These are phyloP conservation scores for Tuber indicum DNA, from an alignment of 495 filamentous ascomycete genomes.

Conservation along the genomic window DNA sequence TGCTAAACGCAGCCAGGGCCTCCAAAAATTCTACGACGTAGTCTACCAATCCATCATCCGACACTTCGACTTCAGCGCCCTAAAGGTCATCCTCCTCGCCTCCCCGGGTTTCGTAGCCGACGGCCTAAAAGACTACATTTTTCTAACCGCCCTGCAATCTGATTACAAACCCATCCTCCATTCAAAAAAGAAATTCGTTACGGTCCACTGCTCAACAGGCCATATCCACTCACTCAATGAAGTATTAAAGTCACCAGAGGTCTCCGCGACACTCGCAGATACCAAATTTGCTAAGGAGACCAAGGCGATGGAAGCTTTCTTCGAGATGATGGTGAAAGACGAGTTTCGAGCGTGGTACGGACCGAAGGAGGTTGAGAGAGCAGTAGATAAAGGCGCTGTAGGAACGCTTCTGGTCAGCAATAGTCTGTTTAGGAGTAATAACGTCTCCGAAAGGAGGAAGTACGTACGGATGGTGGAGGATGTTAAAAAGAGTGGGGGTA, in stretches of 20 bases:
- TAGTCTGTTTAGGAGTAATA: slow-evolving; percentile 73
- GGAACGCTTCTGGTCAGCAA: slow-evolving; percentile 81
- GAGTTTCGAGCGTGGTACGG: slow-evolving; percentile 92
- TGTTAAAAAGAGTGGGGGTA: slow-evolving; percentile 83
- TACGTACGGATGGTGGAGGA: slow-evolving; percentile 85
- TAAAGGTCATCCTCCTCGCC: slow-evolving; percentile 72
- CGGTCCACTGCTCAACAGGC: slow-evolving; percentile 77
- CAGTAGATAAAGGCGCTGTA: slow-evolving; percentile 81
- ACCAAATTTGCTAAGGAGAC: slow-evolving; percentile 84
- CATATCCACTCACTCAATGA: slow-evolving; percentile 82
- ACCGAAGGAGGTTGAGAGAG: slow-evolving; percentile 72
- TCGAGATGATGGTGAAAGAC: slow-evolving; percentile 70
- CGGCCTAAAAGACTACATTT: slow-evolving; percentile 73
- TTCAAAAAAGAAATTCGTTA: slow-evolving; percentile 58
- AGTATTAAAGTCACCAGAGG: slow-evolving; percentile 70
- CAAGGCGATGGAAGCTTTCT: slow-evolving; percentile 77
- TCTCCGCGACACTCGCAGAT: slow-evolving; percentile 66
- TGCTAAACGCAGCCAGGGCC: slow-evolving; percentile 47
- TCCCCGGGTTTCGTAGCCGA: slow-evolving; percentile 81
- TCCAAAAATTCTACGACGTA: slow-evolving; percentile 74
- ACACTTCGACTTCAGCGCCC: slow-evolving; percentile 65
- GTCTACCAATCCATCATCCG: slow-evolving; percentile 68
- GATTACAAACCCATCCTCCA: slow-evolving; percentile 57
- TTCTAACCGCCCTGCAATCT: slow-evolving; percentile 60
- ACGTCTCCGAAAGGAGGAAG: slow-evolving; percentile 67